A percentile compares a stretch with the other conserved stretches of the same genome.
phyloP scores from a whole-genome alignment of 176 grass and related monocot genomes.

The Bonia amplexicaulis region DNA sequence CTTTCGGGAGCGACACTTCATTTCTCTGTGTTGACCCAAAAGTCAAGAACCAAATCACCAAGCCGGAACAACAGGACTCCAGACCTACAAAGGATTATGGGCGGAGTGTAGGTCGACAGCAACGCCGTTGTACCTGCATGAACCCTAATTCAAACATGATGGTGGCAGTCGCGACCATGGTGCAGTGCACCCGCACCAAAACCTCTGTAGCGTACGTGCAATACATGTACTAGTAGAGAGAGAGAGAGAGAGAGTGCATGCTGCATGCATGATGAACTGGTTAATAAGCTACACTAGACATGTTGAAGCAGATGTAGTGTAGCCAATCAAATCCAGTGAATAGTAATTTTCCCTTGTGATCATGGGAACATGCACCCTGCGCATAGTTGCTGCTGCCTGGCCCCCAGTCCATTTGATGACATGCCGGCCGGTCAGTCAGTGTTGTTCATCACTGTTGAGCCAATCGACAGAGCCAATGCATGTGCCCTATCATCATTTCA shows the following conservation, averaged over 20 bases:
- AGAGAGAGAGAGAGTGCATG: neutral
- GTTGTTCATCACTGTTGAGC: neutral
- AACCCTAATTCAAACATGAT: conserved; percentile 20
- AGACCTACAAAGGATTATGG: neutral
- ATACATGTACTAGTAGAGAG: neutral
- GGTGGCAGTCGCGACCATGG: neutral
- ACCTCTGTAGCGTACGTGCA: neutral
- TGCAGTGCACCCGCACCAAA: neutral
- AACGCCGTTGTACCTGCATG: neutral
- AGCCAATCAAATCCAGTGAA: neutral
- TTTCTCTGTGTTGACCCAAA: neutral
- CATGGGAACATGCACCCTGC: neutral
- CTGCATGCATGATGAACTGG: neutral
- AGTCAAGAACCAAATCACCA: neutral
- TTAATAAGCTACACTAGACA: neutral
- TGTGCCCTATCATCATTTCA: conserved; percentile 15
- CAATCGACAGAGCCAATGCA: neutral
- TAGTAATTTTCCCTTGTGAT: neutral
- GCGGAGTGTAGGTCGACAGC: neutral
- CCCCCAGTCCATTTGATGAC: neutral
- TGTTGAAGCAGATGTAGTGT: neutral
- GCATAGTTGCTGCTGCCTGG: neutral
- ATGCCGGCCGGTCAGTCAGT: neutral
- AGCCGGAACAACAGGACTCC: neutral
- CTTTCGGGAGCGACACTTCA: neutral